Evolutionary conservation across 371 early-diverging fungal species (phyloP).

Genomic region (Amoeboaphelidium occidentale): DNA sequence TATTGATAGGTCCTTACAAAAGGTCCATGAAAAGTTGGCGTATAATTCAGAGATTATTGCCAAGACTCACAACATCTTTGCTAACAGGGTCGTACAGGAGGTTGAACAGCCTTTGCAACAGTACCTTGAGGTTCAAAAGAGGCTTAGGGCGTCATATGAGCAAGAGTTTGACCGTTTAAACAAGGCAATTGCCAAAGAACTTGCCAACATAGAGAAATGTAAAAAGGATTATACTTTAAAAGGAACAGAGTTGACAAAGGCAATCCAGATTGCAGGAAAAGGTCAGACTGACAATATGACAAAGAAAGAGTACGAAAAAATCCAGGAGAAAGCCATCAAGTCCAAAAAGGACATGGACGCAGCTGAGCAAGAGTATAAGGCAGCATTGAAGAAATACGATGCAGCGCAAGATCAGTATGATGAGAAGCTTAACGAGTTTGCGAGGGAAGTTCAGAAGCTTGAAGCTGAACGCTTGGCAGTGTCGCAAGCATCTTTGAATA

Average conservation of each 20-base stretch:
- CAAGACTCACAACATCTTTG: neutral
- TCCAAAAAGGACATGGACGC: neutral
- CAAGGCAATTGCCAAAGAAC: neutral
- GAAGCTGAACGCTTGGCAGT: neutral
- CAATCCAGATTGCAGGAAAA: neutral
- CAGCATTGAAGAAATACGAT: neutral
- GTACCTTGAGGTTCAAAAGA: neutral
- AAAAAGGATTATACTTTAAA: neutral
- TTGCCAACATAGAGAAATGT: neutral
- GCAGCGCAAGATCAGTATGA: neutral
- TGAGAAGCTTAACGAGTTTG: neutral
- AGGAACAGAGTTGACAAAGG: neutral
- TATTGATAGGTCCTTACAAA: no score
- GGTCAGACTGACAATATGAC: neutral
- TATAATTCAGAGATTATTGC: no score
- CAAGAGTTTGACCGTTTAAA: neutral
- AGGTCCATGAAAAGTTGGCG: no score
- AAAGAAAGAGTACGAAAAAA: neutral
- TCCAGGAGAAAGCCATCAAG: neutral
- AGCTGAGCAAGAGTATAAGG: neutral
- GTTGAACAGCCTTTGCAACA: neutral
- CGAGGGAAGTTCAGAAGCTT: neutral
- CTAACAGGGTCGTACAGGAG: neutral
- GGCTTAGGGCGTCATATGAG: neutral
- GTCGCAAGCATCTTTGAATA: neutral